phyloP scores from a whole-genome alignment of 106 monocot genomes.

The Acorus calamus region DNA sequence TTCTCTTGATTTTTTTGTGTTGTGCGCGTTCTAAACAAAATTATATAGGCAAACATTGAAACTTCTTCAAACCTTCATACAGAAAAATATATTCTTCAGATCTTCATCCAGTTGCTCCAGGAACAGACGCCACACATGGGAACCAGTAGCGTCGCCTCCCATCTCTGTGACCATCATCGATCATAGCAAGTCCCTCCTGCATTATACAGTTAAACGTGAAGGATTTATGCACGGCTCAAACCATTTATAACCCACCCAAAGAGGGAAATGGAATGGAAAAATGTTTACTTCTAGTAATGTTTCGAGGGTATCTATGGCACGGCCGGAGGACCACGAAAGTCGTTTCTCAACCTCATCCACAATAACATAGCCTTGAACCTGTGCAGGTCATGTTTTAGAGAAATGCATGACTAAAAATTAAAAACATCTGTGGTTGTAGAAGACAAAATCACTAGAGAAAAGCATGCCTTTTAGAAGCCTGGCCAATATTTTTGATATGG shows the following conservation, averaged over 20 bases:
- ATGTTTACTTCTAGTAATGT: slow-evolving; percentile 58
- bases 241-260: not conserved
- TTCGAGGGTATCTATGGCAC: slow-evolving; percentile 72
- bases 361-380: slow-evolving; percentile 77
- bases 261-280: not conserved
- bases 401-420: no score
- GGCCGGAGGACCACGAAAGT: slow-evolving; percentile 86
- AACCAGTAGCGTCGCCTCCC: slow-evolving; percentile 82
- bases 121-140: slow-evolving; percentile 74
- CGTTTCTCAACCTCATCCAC: slow-evolving; percentile 68
- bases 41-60: no score
- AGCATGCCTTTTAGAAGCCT: no score
- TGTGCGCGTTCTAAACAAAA: no score
- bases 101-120: slow-evolving; percentile 11
- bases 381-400: not conserved
- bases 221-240: no score
- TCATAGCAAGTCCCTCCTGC: slow-evolving; percentile 95
- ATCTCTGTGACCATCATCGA: slow-evolving; percentile 90
- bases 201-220: slow-evolving; percentile 2
- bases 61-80: no score
- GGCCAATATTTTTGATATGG: no score
- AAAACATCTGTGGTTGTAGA: no score
- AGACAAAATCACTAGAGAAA: no score
- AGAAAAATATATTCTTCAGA: no score
- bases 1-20: no score